Evolutionary conservation across 2,329 filamentous ascomycete species (phyloP).

Genomic region (Xylogone sp.): DNA sequence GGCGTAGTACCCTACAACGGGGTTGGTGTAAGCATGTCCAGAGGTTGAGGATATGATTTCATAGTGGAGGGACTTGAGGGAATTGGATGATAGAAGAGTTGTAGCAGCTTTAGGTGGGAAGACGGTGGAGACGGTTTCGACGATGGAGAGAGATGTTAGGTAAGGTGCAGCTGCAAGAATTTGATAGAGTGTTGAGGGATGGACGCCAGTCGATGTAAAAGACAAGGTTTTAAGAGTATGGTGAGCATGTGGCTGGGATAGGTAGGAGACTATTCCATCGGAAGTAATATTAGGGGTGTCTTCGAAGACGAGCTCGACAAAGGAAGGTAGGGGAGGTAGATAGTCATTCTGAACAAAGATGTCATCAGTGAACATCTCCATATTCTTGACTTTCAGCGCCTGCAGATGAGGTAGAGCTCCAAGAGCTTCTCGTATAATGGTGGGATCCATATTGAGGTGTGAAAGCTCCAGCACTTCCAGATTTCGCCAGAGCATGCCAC

Average conservation of each 20-base stretch:
- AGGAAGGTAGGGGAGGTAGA: slow-evolving; percentile 68
- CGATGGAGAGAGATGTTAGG: slow-evolving; percentile 46
- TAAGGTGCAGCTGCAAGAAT: slow-evolving; percentile 37
- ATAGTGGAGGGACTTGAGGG: slow-evolving; percentile 71
- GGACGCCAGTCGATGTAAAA: slow-evolving; percentile 68
- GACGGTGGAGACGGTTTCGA: slow-evolving; percentile 50
- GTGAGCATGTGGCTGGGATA: slow-evolving; percentile 58
- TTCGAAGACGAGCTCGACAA: slow-evolving; percentile 70
- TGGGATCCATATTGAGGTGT: slow-evolving; percentile 65
- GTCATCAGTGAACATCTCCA: slow-evolving; percentile 69
- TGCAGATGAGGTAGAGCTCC: slow-evolving; percentile 62
- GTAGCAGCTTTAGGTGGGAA: slow-evolving; percentile 51
- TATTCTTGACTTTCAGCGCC: slow-evolving; percentile 70
- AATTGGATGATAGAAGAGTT: slow-evolving; percentile 63
- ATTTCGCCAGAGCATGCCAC: slow-evolving; percentile 62
- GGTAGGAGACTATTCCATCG: slow-evolving; percentile 64
- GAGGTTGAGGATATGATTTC: slow-evolving; percentile 67
- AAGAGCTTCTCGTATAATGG: slow-evolving; percentile 67
- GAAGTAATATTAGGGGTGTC: slow-evolving; percentile 69
- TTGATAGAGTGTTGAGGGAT: slow-evolving; percentile 37
- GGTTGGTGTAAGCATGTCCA: slow-evolving; percentile 52
- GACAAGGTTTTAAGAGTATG: slow-evolving; percentile 63
- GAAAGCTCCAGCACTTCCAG: slow-evolving; percentile 72
- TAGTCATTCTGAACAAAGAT: slow-evolving; percentile 65
- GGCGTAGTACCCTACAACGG: slow-evolving; percentile 67